Evolutionary conservation across 2,329 filamentous ascomycete genomes (phyloP).

Genomic region (Penicillium psychrosexuale): DNA sequence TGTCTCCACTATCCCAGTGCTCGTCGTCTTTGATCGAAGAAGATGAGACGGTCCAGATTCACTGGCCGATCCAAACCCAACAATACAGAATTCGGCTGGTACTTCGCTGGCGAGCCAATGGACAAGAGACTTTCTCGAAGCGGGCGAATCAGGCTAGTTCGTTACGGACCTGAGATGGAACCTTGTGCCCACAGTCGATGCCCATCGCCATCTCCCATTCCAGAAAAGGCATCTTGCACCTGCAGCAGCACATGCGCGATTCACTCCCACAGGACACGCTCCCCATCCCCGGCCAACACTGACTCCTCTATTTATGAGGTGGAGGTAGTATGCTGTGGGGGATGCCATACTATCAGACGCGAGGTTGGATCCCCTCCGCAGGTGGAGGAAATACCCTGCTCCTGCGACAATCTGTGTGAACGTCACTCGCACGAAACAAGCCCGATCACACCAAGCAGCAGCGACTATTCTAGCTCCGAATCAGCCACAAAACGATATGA

Average conservation of each 20-base stretch:
- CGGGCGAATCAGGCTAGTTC: conserved; percentile 2
- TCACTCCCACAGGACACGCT: not conserved
- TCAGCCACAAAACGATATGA: not conserved
- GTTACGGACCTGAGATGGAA: conserved; percentile 1
- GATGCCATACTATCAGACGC: not conserved
- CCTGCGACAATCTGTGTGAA: not conserved
- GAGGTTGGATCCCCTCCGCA: not conserved
- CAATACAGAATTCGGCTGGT: conserved; percentile 1
- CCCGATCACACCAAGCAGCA: not conserved
- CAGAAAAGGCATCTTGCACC: conserved; percentile 3
- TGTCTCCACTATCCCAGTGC: not conserved
- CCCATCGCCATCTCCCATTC: conserved; percentile 6
- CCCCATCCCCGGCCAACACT: not conserved
- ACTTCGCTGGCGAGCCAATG: conserved; percentile 8
- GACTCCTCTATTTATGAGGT: not conserved
- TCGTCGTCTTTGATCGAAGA: not conserved
- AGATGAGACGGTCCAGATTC: conserved; percentile 1
- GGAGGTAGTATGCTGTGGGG: not conserved
- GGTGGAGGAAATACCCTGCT: not conserved
- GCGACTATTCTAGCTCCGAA: not conserved
- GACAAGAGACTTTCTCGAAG: conserved; percentile 1
- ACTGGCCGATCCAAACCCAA: not conserved
- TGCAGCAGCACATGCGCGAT: conserved; percentile 1
- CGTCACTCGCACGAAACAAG: not conserved
- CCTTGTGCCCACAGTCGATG: conserved; percentile 3